Evolutionary conservation across 768 basidiomycete species (phyloP), one percentile per base, ranked within the genome.

Genomic region (Saitozyma podzolica): DNA sequence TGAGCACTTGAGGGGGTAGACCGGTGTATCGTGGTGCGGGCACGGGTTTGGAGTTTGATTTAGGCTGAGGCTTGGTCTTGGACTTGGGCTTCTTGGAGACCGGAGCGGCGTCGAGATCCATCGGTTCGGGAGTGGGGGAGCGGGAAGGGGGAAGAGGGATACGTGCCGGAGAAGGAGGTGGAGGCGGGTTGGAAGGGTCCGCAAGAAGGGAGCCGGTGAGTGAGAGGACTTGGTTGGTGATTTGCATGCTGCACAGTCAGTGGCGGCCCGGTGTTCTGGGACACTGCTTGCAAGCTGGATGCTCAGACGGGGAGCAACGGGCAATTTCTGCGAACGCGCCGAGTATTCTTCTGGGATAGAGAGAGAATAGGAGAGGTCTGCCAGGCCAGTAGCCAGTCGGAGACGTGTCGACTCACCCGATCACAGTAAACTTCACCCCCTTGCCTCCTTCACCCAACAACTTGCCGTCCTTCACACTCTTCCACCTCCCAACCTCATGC

Each of bases 211-310:
- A 74, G 19, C 92, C 92, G 40, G 90, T 83, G 11, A 96, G 80
- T 2, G 92, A 94, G 17, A 96, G 81, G 91, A 95, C 94, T 74
- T 94, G 89, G 73, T 96, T 94, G 40, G 92, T 91, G 41, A 93
- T 86, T 13, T 88, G 92, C 62, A 93, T 77, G 29, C 93, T 96
- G 72, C 17, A 40, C 9, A 54, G 9, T 58, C 29, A 61, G 45
- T 19, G 50, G 29, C 29, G 29, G 29, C 29, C 29, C 62, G 53
- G 41, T 47, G 17, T 40, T 51, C 10, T 40, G 13, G 40, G 2
- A 6, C 8, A 45, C 43, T 17, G 58, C 19, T 40, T 40, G 50
- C 50, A 41, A 6, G 17, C 47, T 48, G 14, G 47, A 48, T 48
- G 40, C 17, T 54, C 10, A 3, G 39, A 54, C 17, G 47, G 40